Conservation (phyloP, 2,329 filamentous ascomycete genomes). For the Hymenoscyphus occultus region DNA sequence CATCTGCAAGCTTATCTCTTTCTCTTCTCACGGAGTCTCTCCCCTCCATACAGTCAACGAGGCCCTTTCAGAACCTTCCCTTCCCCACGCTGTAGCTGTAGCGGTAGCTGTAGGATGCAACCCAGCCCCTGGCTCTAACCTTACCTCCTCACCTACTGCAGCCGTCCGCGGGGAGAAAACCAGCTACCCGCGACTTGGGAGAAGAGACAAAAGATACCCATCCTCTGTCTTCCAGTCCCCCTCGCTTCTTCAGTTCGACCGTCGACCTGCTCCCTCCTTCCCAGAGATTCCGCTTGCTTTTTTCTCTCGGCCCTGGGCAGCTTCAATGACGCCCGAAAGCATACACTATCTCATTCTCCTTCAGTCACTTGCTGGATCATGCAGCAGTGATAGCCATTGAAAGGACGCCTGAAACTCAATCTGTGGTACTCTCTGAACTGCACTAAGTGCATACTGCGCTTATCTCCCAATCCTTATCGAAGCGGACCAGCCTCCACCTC, state of each 20-base stretch:
- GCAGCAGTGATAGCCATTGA: conserved; percentile 30
- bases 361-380: conserved; percentile 32
- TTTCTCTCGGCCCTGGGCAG: conserved; percentile 8
- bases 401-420: neutral
- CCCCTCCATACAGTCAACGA: neutral
- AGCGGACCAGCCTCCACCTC: conserved; percentile 8
- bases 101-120: too few species aligned
- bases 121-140: too few species aligned
- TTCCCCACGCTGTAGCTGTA: too few species aligned
- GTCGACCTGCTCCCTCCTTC: neutral
- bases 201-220: too few species aligned
- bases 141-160: too few species aligned
- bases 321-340: conserved; percentile 33
- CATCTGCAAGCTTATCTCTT: conserved; percentile 19
- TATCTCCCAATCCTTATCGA: conserved; percentile 5
- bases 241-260: neutral
- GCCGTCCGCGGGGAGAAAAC: too few species aligned
- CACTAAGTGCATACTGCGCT: neutral
- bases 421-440: conserved; percentile 5
- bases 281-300: neutral
- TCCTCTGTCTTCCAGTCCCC: too few species aligned
- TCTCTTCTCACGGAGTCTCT: neutral
- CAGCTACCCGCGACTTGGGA: too few species aligned
- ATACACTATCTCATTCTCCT: conserved; percentile 33
- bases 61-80: too few species aligned